Conservation (phyloP, 2,329 filamentous ascomycete species). For the Colletotrichum caudatum region DNA sequence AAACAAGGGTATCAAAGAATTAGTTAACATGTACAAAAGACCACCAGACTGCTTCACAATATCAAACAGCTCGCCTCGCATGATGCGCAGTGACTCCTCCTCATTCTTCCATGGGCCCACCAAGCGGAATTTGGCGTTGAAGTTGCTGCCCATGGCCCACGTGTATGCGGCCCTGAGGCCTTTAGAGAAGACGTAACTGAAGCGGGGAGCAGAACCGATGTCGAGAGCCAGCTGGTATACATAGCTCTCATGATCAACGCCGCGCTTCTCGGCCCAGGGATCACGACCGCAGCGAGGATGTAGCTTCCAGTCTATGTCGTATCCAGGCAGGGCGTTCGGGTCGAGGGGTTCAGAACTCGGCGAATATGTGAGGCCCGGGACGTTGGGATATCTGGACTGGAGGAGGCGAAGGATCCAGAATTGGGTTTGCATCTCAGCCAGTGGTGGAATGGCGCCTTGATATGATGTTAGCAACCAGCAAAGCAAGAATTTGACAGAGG, state of each 20-base stretch:
- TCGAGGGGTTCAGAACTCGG: conserved; percentile 19
- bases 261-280: conserved; percentile 52
- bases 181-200: conserved; percentile 49
- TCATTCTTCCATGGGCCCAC: conserved; percentile 58
- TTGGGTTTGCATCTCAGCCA: conserved; percentile 63
- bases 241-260: conserved; percentile 63
- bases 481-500: background rate
- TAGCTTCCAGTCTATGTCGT: conserved; percentile 57
- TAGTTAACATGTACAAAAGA: conserved; percentile 53
- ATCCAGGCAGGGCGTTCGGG: conserved; percentile 47
- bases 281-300: conserved; percentile 51
- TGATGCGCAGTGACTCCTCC: conserved; percentile 51
- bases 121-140: conserved; percentile 62
- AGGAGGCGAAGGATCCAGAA: conserved; percentile 59
- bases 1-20: conserved; percentile 52
- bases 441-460: conserved; percentile 57
- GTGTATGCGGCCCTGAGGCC: conserved; percentile 50
- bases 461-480: background rate
- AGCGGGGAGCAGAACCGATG: conserved; percentile 57
- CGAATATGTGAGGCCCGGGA: conserved; percentile 10
- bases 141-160: conserved; percentile 63
- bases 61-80: conserved; percentile 56
- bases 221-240: conserved; percentile 63
- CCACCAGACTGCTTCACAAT: conserved; percentile 55
- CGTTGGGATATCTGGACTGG: conserved; percentile 25